Evolutionary conservation across 2,329 filamentous ascomycete genomes (phyloP).

Genomic region (Arthroderma sp.): DNA sequence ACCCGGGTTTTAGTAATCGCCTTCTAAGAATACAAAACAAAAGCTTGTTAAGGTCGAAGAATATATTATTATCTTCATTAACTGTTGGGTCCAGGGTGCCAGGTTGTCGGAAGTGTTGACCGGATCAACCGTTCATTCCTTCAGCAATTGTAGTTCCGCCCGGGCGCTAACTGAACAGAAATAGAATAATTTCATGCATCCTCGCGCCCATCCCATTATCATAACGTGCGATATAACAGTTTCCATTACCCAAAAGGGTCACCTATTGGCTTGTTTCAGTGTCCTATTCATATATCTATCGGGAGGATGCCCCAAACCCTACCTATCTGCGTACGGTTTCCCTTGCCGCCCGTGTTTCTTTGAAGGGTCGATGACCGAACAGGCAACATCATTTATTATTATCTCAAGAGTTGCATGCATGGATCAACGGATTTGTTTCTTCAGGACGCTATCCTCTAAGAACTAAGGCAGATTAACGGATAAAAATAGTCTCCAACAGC

Average conservation of each 20-base stretch:
- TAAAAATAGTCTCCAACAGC: background rate
- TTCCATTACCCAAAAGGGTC: background rate
- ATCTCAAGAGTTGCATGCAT: background rate
- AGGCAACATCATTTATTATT: background rate
- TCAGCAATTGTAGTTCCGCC: conserved; percentile 1
- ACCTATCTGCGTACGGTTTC: background rate
- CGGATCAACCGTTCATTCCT: background rate
- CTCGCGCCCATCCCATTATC: background rate
- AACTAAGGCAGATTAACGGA: no score
- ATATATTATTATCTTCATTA: background rate
- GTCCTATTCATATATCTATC: background rate
- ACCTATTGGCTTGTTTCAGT: background rate
- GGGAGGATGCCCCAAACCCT: background rate
- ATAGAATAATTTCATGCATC: conserved; percentile 1
- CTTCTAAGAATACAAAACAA: no score
- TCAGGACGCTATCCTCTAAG: no score
- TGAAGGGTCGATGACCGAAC: background rate
- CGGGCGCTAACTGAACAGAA: conserved; percentile 1
- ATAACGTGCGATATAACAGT: background rate
- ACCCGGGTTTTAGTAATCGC: background rate
- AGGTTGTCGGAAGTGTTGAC: background rate
- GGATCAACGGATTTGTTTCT: background rate
- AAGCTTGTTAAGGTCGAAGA: no score
- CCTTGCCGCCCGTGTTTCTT: conserved; percentile 2
- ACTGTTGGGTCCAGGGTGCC: background rate